Evolutionary conservation across 148 eudicot species (phyloP), one percentile per base, ranked within the genome.

Genomic region (Rhododendron vialii): DNA sequence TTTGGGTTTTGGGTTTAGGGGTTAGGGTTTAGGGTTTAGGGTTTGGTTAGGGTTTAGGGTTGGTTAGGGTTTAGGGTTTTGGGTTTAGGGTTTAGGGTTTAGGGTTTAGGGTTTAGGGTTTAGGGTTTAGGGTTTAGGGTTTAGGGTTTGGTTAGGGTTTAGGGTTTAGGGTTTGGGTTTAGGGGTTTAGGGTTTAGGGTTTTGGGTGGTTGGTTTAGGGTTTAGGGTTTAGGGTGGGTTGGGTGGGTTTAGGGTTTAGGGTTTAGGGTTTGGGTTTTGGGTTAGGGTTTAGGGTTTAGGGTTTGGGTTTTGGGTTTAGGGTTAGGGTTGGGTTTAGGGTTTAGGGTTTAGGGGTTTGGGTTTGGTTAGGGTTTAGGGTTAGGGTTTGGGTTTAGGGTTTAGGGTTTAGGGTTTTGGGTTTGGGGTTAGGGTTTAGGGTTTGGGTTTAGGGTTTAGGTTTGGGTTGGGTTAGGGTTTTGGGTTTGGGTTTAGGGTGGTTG

Each of bases 11-110:
- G 36, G 86, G 59, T 84, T 85, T 50, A 50, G 53, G 86, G 86
- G 47, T 74, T 84, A 57, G 35, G 81, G 48, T 73, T 77, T 85
- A 28, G 82, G 86, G 86, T 51, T 85, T 85, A 75, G 71, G 86
- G 86, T 76, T 85, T 85, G 74, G 86, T 77, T 85, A 75, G 71
- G 86, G 86, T 76, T 57, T 57, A 57, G 63, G 63, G 45, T 41
- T 41, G 30, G 0, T 30, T 30, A 30, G 30, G 30, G 30, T 30
- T 30, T 41, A 41, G 45, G 45, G 45, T 41, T 41, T 41, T 0
- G 45, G 5, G 45, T 41, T 41, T 41, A 41, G 45, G 45, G 45
- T 41, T 41, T 41, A 41, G 45, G 45, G 45, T 41, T 57, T 57
- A 11, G 59, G 59, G 59, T 85, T 85, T 33, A 48, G 86, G 86